Evolutionary conservation across 192 early-diverging fungal species (phyloP), one percentile per base, ranked within the genome.

Genomic region (Rhizophagus prolifer): DNA sequence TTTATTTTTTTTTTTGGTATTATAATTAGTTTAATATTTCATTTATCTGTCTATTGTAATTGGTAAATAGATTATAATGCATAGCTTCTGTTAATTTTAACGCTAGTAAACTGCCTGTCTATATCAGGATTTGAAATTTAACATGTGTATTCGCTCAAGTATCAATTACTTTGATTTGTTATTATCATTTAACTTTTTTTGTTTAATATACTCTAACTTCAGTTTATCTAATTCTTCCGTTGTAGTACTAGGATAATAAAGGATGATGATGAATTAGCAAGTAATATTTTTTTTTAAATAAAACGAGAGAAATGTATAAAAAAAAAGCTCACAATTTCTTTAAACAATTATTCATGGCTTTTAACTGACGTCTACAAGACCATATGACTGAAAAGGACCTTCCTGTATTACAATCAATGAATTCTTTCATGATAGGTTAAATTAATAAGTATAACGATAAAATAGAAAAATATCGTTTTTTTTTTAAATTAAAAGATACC

Each of bases 211-310:
- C 3, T 65, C 31, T 19, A 65, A 65, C 25, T 9, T 65, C 31
- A 65, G 31, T 34, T 65, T 65, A 65, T 65, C 63, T 65, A 65
- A 9, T 65, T 65, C 63, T 65, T 65, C 63, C 25, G 13, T 14
- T 30, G 63, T 65, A 65, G 63, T 65, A 34, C 63, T 65, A 26
- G 10, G 8, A 30, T 25, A 30, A 64, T 13, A 4, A 65, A 28
- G 5, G 19, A 54, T 7, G 6, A 54, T 54, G 14, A 54, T 54
- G 5, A 54, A 19, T 54, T 54, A 54, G 50, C 19, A 54, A 19
- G 5, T 16, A 54, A 54, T 19, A 54, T 21, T 13, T 47, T 21
- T 13, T 47, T 47, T 50, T n/a, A 54, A 21, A 2, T 0, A 16
- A 50, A 5, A 50, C 19, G 16, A 54, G 16, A n/a, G 14, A 21